Conservation (phyloP, 805 yeast genomes). For the Saccharomyces paradoxus region DNA sequence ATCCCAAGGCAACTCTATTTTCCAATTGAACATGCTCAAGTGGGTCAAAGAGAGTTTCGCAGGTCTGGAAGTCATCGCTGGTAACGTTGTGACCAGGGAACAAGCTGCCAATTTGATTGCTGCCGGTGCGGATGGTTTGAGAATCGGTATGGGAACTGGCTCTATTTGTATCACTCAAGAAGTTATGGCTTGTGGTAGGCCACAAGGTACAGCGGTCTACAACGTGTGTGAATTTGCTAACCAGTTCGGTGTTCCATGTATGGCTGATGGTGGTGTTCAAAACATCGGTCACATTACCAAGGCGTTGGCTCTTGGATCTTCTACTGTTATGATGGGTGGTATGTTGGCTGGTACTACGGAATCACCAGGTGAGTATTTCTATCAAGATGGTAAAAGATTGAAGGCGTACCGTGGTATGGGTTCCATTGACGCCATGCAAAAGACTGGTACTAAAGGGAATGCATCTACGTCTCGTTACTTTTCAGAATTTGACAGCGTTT, state of each 20-base stretch:
- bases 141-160: constrained; percentile 99
- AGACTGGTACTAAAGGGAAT: constrained; percentile 78
- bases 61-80: constrained; percentile 55
- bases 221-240: constrained; percentile 89
- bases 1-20: constrained; percentile 93
- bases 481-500: constrained; percentile 88
- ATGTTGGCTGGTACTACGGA: constrained; percentile 97
- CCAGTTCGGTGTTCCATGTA: constrained; percentile 94
- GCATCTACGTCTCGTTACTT: constrained; percentile 98
- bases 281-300: constrained; percentile 97
- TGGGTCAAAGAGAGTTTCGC: constrained; percentile 81
- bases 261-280: constrained; percentile 98
- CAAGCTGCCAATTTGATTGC: constrained; percentile 92
- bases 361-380: constrained; percentile 93
- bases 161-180: constrained; percentile 98
- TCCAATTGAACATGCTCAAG: constrained; percentile 88
- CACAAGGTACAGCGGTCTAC: constrained; percentile 98
- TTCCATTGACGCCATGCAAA: constrained; percentile 96
- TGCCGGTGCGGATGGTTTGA: constrained; percentile 96
- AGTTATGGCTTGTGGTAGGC: constrained; percentile 99
- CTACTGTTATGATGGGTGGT: constrained; percentile 99
- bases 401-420: constrained; percentile 99
- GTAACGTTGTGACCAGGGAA: constrained; percentile 58
- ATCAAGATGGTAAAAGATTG: constrained; percentile 42
- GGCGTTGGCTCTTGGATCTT: constrained; percentile 94